Conservation (phyloP, 2,329 filamentous ascomycete genomes). For the Nothopassalora personata region DNA sequence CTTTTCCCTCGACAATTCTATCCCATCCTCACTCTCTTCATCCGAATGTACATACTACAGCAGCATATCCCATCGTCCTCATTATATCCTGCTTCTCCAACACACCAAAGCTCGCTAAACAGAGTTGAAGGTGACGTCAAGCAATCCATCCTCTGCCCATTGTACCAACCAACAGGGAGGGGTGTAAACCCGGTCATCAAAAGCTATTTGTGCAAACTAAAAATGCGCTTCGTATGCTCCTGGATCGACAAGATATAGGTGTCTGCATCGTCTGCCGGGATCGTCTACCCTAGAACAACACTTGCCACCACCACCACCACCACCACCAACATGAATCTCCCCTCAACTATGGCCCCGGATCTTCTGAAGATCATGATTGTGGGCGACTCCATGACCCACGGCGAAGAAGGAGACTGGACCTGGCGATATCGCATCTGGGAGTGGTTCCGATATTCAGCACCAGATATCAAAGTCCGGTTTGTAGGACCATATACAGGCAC, state of each 20-base stretch:
- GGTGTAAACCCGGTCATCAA: too few species aligned
- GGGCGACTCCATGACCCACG: constrained; percentile 25
- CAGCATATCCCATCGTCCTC: too few species aligned
- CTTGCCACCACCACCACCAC: background rate
- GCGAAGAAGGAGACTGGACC: constrained; percentile 38
- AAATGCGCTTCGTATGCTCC: too few species aligned
- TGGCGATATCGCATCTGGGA: constrained; percentile 42
- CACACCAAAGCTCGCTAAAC: too few species aligned
- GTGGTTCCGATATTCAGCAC: constrained; percentile 32
- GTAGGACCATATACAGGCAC: constrained; percentile 22
- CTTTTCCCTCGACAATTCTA: too few species aligned
- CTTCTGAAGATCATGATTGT: constrained; percentile 19
- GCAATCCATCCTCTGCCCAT: too few species aligned
- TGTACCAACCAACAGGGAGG: too few species aligned
- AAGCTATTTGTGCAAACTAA: too few species aligned
- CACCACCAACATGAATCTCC: background rate
- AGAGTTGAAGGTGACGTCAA: too few species aligned
- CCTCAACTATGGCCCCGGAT: background rate
- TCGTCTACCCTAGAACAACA: background rate
- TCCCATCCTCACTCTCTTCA: too few species aligned
- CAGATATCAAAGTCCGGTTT: constrained; percentile 29
- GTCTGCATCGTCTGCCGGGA: background rate
- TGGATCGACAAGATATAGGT: background rate
- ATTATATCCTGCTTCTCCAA: too few species aligned
- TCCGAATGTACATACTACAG: too few species aligned